These are phyloP conservation scores for Galium porrigens DNA, from an alignment of 305 asterid species.

Conservation along the genomic window DNA sequence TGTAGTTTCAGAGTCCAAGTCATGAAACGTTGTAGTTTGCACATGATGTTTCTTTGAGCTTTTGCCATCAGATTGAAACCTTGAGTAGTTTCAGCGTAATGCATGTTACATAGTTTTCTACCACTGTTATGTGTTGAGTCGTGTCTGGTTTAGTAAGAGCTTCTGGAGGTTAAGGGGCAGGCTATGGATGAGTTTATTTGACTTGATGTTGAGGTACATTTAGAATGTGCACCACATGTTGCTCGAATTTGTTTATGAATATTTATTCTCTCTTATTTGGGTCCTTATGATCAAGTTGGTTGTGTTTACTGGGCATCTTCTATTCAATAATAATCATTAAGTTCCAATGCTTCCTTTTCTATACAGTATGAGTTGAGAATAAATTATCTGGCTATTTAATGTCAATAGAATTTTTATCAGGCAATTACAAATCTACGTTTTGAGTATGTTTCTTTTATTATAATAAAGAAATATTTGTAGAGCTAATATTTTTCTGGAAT, in stretches of 20 bases:
- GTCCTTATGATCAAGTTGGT: not conserved
- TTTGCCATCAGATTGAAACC: not conserved
- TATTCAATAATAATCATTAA: not conserved
- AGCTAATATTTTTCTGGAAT: constrained; percentile 10
- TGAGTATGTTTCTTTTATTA: not conserved
- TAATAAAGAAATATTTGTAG: not conserved
- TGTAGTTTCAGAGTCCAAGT: not conserved
- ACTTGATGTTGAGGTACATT: not conserved
- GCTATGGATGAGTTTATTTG: not conserved
- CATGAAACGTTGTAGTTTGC: not conserved
- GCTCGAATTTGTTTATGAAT: not conserved
- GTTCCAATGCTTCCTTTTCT: not conserved
- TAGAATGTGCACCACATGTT: not conserved
- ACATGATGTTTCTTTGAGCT: not conserved
- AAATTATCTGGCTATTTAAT: not conserved
- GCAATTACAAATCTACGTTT: not conserved
- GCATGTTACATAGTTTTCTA: not conserved
- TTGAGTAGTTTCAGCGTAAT: not conserved
- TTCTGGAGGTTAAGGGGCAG: no score
- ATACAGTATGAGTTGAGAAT: not conserved
- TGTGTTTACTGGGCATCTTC: not conserved
- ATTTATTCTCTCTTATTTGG: not conserved
- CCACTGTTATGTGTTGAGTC: no score
- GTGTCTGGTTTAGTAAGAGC: no score
- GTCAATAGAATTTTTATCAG: not conserved